These are phyloP conservation scores for Oldenlandia corymbosa DNA, from an alignment of 257 asterid species.

Conservation along the genomic window DNA sequence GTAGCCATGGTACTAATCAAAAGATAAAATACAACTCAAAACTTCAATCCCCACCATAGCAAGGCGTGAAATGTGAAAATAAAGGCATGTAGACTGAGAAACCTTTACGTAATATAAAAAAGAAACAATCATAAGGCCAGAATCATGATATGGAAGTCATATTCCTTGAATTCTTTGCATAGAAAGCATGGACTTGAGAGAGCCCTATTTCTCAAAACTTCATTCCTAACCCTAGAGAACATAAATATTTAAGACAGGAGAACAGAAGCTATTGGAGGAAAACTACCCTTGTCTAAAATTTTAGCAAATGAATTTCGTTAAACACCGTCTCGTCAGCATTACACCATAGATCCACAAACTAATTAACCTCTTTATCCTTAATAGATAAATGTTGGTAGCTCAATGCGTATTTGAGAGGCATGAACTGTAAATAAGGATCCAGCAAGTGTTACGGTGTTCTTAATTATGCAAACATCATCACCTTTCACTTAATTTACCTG, in stretches of 20 bases:
- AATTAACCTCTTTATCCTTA: constrained; percentile 76
- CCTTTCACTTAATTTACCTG: constrained; percentile 81
- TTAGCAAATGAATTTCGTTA: background rate
- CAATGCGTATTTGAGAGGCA: constrained; percentile 84
- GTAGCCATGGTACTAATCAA: background rate
- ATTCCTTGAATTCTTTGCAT: background rate
- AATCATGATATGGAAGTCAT: background rate
- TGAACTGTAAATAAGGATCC: constrained; percentile 88
- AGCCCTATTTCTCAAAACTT: background rate
- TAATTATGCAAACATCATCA: constrained; percentile 59
- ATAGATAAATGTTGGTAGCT: constrained; percentile 82
- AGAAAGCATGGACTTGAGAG: background rate
- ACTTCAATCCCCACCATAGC: background rate
- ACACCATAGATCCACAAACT: constrained; percentile 1
- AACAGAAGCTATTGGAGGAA: background rate
- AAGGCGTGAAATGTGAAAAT: background rate
- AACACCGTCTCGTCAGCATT: background rate
- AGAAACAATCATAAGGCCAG: no score
- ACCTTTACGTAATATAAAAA: no score
- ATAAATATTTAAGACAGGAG: background rate
- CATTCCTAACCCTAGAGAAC: no score
- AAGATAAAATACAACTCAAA: background rate
- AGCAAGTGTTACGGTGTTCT: constrained; percentile 85
- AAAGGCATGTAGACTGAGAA: background rate
- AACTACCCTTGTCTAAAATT: background rate